Evolutionary conservation across 331 rosid species (phyloP).

Genomic region (Pyracantha coccinea): DNA sequence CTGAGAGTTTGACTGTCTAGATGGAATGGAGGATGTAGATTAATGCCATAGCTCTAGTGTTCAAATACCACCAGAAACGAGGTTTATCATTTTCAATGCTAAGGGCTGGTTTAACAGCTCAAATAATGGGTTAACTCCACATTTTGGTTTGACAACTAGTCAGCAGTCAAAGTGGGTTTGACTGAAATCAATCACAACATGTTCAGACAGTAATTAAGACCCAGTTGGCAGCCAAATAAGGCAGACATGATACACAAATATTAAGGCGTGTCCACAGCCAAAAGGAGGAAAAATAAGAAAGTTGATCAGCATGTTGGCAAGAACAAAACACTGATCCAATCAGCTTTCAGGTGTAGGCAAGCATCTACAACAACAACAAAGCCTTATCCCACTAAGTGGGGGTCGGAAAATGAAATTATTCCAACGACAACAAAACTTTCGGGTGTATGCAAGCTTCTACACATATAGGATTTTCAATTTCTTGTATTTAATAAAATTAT

Average conservation of each 20-base stretch:
- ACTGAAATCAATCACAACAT: not conserved
- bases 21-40: not conserved
- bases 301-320: not conserved
- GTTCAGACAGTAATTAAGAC: not conserved
- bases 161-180: not conserved
- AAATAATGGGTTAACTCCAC: not conserved
- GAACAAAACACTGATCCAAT: not conserved
- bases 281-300: not conserved
- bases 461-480: not conserved
- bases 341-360: not conserved
- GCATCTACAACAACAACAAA: not conserved
- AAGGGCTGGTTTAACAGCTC: not conserved
- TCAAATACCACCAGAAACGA: not conserved
- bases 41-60: not conserved
- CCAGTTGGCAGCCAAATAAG: not conserved
- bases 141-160: not conserved
- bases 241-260: not conserved
- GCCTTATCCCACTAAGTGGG: no score
- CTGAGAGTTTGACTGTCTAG: not conserved
- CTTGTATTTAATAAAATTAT: not conserved
- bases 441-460: not conserved
- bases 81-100: not conserved
- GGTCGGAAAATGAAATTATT: no score
- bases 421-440: not conserved
- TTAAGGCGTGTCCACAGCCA: not conserved